These are phyloP conservation scores for Rosa lucieae DNA, from an alignment of 306 rosid species.

Conservation along the genomic window DNA sequence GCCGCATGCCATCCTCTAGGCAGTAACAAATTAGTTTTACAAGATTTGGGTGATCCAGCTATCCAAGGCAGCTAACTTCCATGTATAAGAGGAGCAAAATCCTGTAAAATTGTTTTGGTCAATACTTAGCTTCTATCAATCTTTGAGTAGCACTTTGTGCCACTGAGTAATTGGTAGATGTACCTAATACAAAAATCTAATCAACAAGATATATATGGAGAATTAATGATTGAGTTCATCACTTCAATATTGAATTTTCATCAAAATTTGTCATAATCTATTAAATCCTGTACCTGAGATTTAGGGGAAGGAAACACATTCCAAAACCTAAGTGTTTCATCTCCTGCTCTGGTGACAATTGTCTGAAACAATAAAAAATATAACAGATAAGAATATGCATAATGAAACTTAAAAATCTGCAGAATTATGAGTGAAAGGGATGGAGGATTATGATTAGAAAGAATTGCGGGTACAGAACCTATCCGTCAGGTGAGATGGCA, in stretches of 20 bases:
- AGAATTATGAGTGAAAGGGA: background rate
- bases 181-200: too few species aligned
- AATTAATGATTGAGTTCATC: background rate
- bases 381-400: constrained; percentile 16
- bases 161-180: too few species aligned
- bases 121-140: too few species aligned
- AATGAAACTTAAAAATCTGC: constrained; percentile 1
- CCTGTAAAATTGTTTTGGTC: too few species aligned
- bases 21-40: too few species aligned
- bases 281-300: constrained; percentile 72
- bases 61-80: too few species aligned
- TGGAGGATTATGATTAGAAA: background rate
- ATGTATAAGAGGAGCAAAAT: too few species aligned
- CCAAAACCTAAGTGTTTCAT: constrained; percentile 98
- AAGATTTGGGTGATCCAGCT: too few species aligned
- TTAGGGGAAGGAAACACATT: constrained; percentile 95
- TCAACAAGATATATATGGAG: too few species aligned
- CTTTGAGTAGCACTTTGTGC: too few species aligned
- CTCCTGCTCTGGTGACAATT: constrained; percentile 99
- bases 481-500: constrained; percentile 97
- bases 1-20: too few species aligned
- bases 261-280: constrained; percentile 4
- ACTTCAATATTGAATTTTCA: background rate
- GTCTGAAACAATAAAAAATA: constrained; percentile 56
- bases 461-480: constrained; percentile 45